A percentile compares a stretch with the other conserved stretches of the same genome.
These are phyloP conservation scores for Helicocarpus griseus DNA, from an alignment of 2,329 filamentous ascomycete species.

Conservation along the genomic window DNA sequence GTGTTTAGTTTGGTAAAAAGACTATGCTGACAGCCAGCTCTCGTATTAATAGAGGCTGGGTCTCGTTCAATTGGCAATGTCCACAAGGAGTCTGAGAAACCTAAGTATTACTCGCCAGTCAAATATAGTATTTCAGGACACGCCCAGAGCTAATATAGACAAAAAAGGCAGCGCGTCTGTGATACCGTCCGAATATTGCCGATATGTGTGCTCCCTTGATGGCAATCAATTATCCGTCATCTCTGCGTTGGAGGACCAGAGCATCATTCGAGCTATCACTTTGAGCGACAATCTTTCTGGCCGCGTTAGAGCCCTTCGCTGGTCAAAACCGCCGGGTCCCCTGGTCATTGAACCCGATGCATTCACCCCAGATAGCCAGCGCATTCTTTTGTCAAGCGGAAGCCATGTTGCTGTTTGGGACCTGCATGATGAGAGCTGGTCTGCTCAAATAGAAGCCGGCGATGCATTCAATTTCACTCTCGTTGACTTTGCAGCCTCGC, in stretches of 20 bases:
- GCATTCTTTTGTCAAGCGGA: slow-evolving; percentile 26
- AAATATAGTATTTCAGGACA: neutral
- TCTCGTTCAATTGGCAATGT: neutral
- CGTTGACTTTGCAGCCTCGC: slow-evolving; percentile 28
- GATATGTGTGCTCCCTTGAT: slow-evolving; percentile 2
- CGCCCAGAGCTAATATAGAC: neutral
- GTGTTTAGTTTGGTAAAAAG: too few relatives aligned
- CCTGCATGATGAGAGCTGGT: slow-evolving; percentile 25
- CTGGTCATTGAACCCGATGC: neutral
- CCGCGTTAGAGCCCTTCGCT: neutral
- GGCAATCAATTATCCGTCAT: slow-evolving; percentile 1
- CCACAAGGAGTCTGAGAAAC: neutral
- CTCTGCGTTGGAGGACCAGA: neutral
- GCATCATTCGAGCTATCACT: slow-evolving; percentile 2
- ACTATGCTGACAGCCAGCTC: neutral
- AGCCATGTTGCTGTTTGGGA: slow-evolving; percentile 29
- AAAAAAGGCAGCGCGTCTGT: neutral
- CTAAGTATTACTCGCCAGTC: neutral
- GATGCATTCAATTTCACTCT: slow-evolving; percentile 25
- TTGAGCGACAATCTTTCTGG: neutral
- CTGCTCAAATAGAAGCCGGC: slow-evolving; percentile 32
- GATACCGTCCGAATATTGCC: slow-evolving; percentile 3
- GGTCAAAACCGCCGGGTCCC: slow-evolving; percentile 3
- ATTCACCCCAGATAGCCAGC: slow-evolving; percentile 13
- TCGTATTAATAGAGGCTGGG: neutral